A percentile compares a stretch with the other conserved stretches of the same genome.
Evolutionary conservation across 2,329 filamentous ascomycete genomes (phyloP).

Genomic region (Dactylellina haptotyla): DNA sequence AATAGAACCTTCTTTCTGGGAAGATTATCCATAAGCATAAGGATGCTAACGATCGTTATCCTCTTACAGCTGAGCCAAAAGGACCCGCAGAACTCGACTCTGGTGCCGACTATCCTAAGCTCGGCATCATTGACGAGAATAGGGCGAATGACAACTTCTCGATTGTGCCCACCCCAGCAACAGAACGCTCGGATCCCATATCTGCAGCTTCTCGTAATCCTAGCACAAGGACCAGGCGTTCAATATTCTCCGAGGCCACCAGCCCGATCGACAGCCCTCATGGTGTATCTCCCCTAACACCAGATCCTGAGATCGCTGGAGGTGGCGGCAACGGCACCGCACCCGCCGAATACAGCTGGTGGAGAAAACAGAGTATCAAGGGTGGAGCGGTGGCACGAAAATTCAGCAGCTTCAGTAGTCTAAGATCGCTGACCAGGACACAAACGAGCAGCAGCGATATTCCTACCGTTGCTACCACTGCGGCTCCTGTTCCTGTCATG

Average conservation of each 20-base stretch:
- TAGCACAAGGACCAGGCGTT: slow-evolving; percentile 39
- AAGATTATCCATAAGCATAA: background rate
- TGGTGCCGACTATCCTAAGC: slow-evolving; percentile 33
- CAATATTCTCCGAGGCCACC: slow-evolving; percentile 50
- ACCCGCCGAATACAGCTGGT: slow-evolving; percentile 48
- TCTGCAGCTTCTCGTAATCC: slow-evolving; percentile 29
- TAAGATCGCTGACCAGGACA: slow-evolving; percentile 21
- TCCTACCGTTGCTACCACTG: background rate
- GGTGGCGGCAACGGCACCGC: slow-evolving; percentile 7
- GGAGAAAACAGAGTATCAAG: slow-evolving; percentile 44
- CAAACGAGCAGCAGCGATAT: slow-evolving; percentile 16
- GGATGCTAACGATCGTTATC: slow-evolving; percentile 17
- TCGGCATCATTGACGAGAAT: slow-evolving; percentile 46
- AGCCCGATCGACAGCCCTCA: slow-evolving; percentile 35
- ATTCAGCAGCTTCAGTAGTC: slow-evolving; percentile 43
- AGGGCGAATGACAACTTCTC: slow-evolving; percentile 27
- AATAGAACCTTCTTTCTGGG: slow-evolving; percentile 4
- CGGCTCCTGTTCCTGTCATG: background rate
- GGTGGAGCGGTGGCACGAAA: slow-evolving; percentile 33
- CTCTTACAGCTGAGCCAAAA: slow-evolving; percentile 39
- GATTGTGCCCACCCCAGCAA: slow-evolving; percentile 52
- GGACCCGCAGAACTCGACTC: slow-evolving; percentile 45
- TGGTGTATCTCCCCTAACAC: slow-evolving; percentile 41
- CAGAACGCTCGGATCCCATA: slow-evolving; percentile 43
- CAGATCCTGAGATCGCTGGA: slow-evolving; percentile 49